phyloP scores from a whole-genome alignment of 805 yeast genomes.

The Tetrapisispora phaffii region DNA sequence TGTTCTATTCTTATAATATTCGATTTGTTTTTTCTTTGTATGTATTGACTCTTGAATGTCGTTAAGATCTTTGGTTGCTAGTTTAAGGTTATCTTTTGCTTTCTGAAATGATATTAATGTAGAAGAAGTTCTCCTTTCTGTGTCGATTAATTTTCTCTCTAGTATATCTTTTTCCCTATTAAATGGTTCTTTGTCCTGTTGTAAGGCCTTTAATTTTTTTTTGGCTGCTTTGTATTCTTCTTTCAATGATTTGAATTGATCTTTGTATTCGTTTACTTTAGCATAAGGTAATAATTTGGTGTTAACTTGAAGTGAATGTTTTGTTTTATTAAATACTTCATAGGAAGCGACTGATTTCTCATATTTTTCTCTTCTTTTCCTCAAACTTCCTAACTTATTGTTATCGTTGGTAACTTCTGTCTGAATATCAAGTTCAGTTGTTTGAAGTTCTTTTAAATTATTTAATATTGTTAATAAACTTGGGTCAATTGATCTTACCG shows the following conservation, averaged over 20 bases:
- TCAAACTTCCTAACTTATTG: conserved; percentile 27
- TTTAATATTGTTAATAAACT: conserved; percentile 49
- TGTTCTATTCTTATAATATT: conserved; percentile 16
- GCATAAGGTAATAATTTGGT: conserved; percentile 41
- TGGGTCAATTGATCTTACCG: conserved; percentile 71
- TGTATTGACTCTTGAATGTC: conserved; percentile 11
- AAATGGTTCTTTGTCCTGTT: conserved; percentile 21
- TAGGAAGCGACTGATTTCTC: conserved; percentile 41
- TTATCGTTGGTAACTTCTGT: conserved; percentile 29
- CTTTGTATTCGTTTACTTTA: conserved; percentile 33
- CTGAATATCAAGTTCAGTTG: conserved; percentile 30
- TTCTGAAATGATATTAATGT: conserved; percentile 6
- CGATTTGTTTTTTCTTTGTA: conserved; percentile 10
- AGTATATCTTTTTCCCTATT: conserved; percentile 23
- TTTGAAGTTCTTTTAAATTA: conserved; percentile 43
- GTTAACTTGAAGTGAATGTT: conserved; percentile 39
- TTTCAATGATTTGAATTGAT: conserved; percentile 21
- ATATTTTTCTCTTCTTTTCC: conserved; percentile 30
- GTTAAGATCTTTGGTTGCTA: conserved; percentile 11
- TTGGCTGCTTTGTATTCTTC: conserved; percentile 23
- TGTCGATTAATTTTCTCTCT: conserved; percentile 23
- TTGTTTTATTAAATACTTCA: conserved; percentile 39
- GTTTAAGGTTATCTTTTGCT: conserved; percentile 1
- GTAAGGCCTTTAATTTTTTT: conserved; percentile 18
- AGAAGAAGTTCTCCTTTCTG: conserved; percentile 7